A percentile compares a stretch with the other conserved stretches of the same genome.
phyloP scores from a whole-genome alignment of 2,329 filamentous ascomycete genomes.

The Fusarium albosuccineum region DNA sequence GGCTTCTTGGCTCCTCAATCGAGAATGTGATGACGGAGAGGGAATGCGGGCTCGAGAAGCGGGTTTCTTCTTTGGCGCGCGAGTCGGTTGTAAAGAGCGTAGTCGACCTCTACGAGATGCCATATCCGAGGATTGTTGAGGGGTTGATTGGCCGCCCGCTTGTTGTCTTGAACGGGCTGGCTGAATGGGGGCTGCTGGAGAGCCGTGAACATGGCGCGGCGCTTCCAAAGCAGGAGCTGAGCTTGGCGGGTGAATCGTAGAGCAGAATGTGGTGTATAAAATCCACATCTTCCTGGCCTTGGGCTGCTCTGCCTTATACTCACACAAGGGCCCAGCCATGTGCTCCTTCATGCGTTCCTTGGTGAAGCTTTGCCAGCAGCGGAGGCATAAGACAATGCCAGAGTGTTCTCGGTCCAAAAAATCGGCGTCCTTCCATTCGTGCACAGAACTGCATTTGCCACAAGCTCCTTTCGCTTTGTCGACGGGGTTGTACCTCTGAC shows the following conservation, averaged over 20 bases:
- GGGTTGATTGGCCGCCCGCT: not conserved
- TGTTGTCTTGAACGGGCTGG: constrained; percentile 10
- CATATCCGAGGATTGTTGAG: not conserved
- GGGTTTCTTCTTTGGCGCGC: not conserved
- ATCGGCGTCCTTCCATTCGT: constrained; percentile 29
- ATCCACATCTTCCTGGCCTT: constrained; percentile 35
- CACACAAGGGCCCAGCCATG: constrained; percentile 27
- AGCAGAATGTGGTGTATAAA: constrained; percentile 38
- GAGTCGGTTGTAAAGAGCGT: not conserved
- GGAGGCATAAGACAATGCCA: constrained; percentile 35
- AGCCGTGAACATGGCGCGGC: constrained; percentile 2
- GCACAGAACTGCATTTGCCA: constrained; percentile 23
- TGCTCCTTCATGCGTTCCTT: constrained; percentile 36
- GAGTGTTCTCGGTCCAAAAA: constrained; percentile 21
- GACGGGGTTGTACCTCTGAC: constrained; percentile 12
- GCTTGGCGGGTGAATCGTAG: constrained; percentile 20
- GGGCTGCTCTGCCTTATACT: constrained; percentile 34
- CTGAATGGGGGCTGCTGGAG: constrained; percentile 1
- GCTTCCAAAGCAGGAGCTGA: constrained; percentile 12
- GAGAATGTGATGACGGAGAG: constrained; percentile 1
- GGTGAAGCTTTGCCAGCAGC: constrained; percentile 34
- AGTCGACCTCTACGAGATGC: not conserved
- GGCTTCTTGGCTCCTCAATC: not conserved
- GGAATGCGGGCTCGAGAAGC: not conserved
- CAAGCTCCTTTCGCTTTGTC: constrained; percentile 37